Conservation (phyloP, 1,284 basidiomycete genomes). For the Puccinia triticina region DNA sequence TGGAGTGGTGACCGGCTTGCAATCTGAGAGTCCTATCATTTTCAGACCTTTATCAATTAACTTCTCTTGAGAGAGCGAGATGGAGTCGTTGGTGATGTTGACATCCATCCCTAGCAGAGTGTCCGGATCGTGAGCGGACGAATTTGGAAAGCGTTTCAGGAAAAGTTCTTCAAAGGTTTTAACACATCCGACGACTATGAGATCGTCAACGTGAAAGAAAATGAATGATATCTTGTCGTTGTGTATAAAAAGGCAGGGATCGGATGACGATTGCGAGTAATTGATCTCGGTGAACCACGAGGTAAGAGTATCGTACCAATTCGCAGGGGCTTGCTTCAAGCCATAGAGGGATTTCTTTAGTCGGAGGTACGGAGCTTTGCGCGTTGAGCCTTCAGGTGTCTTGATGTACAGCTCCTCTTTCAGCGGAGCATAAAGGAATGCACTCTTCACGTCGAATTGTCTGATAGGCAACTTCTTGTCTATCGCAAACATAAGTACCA, state of each 20-base stretch:
- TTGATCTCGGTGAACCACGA: background rate
- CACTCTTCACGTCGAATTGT: too few species aligned
- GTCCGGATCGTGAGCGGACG: background rate
- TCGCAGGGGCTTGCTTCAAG: background rate
- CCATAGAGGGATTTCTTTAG: slow-evolving; percentile 15
- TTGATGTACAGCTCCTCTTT: slow-evolving; percentile 59
- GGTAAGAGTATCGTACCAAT: too few species aligned
- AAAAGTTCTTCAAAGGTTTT: background rate
- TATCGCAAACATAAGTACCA: too few species aligned
- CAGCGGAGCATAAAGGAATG: too few species aligned
- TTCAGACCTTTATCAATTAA: background rate
- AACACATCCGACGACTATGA: background rate
- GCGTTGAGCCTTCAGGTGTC: slow-evolving; percentile 56
- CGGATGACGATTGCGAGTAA: background rate
- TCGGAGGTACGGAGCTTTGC: background rate
- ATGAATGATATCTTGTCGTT: background rate
- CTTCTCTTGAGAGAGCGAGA: background rate
- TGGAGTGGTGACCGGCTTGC: background rate
- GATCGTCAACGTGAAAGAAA: slow-evolving; percentile 26
- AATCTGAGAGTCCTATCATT: background rate
- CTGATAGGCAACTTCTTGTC: too few species aligned
- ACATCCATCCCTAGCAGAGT: slow-evolving; percentile 18
- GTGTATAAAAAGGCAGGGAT: slow-evolving; percentile 23
- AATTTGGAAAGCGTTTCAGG: slow-evolving; percentile 19
- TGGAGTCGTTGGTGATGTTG: background rate